A percentile compares a stretch with the other conserved stretches of the same genome.
phyloP scores from a whole-genome alignment of 352 stramenopile species.

The Peronosclerospora sorghi region DNA sequence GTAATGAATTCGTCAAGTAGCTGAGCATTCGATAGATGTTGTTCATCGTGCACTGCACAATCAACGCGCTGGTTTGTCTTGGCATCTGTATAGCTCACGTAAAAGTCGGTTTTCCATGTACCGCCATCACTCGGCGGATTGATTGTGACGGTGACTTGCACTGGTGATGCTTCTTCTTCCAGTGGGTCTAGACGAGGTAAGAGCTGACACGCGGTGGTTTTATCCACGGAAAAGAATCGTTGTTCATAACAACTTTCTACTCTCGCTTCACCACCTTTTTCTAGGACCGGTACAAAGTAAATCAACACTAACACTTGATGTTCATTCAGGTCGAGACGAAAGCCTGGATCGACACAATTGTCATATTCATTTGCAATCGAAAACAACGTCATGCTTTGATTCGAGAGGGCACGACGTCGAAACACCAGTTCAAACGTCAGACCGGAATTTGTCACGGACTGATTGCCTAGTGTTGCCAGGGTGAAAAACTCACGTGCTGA shows the following conservation, averaged over 20 bases:
- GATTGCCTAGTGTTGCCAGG: conserved; percentile 16
- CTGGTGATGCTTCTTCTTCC: conserved; percentile 31
- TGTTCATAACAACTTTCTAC: conserved; percentile 45
- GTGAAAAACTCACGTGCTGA: conserved; percentile 43
- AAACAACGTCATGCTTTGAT: conserved; percentile 60
- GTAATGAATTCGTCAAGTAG: conserved; percentile 32
- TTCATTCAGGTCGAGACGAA: conserved; percentile 51
- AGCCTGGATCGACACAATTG: conserved; percentile 48
- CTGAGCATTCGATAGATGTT: conserved; percentile 11
- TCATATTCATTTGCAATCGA: conserved; percentile 53
- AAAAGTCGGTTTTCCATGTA: conserved; percentile 33
- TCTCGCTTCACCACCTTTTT: conserved; percentile 12
- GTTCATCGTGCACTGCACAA: conserved; percentile 24
- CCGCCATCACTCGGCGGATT: conserved; percentile 21
- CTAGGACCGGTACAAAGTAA: conserved; percentile 45
- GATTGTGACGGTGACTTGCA: conserved; percentile 49
- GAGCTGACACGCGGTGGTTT: conserved; percentile 21
- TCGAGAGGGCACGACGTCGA: conserved; percentile 21
- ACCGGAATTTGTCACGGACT: conserved; percentile 7
- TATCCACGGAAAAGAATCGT: conserved; percentile 30
- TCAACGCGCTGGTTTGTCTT: conserved; percentile 31
- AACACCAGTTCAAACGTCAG: conserved; percentile 67
- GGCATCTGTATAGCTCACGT: conserved; percentile 42
- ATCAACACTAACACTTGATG: conserved; percentile 47
- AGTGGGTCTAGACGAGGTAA: conserved; percentile 16